Base-by-base conservation (phyloP, 2,329 filamentous ascomycete species). In the Sporothrix protearum region DNA sequence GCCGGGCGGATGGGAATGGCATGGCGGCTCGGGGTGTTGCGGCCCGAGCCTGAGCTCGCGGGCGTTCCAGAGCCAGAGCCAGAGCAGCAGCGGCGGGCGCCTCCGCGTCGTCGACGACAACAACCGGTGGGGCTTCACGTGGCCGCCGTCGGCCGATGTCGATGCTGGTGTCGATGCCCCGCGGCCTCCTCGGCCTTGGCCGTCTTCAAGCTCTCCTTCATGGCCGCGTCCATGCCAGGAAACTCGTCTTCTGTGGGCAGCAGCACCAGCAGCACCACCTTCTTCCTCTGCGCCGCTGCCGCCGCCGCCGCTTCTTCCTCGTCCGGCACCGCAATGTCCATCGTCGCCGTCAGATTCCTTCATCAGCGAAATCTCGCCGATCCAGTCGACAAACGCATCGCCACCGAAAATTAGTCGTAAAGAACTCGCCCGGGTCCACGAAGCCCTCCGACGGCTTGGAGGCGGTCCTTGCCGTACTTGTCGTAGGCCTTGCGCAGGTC, bases 321-420 rank as follows among this genome's bases (percentile, higher is more conserved):
- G 73, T 90, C 89, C 71, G 92, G 86, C 89, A 94, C 95, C 25
- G 93, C 94, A 76, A 99, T 98, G 78, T 99, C 96, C 95, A 99
- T 98, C 59, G 94, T 97, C 78, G 94, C 93, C 22, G 95, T 98
- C 70, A 99, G 86, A 78, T 99, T 99, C 96, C 84, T 97, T 98
- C 92, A 99, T 97, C 72, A 99, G 88, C 68, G 93, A 96, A 76
- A 99, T 97, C 85, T 99, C 96, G 76, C 96, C 96, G 78, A 99
- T 98, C 86, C 96, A 93, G 84, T 99, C 95, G 73, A 91, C 86
- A 78, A 99, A 99, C 14, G 95, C 94, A 77, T 97, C 95, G 73
- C 96, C 96, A 76, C 96, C 96, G 79, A 99, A 99, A 77, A 99
- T 99, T 99, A 85, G 94, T 96, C 78, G 92, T 92, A 83, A 99